Evolutionary conservation across 2,329 filamentous ascomycete genomes (phyloP), one percentile per base, ranked within the genome.

Genomic region (Tetracladium maxilliforme): DNA sequence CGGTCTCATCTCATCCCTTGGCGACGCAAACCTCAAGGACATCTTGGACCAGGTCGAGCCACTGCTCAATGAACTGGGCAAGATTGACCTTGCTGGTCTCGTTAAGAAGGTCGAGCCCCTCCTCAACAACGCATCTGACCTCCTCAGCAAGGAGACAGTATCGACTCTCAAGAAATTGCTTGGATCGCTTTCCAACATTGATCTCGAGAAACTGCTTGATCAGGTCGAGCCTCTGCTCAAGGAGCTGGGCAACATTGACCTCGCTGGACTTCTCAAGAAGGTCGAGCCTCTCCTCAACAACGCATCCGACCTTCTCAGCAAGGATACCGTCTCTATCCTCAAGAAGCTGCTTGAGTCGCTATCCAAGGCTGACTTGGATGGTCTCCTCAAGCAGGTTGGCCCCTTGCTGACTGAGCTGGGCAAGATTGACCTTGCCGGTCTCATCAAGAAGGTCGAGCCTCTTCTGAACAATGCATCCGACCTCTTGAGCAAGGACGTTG

Each of bases 281-380:
- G 12, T 47, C 4, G 30, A 41, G 12, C 41, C 44, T 6, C n/a
- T 22, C 11, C 21, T 22, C n/a, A 14, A n/a, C 6, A 22, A 22
- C 12, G 19, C 21, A 6, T 11, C 12, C 12, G 21, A 22, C 21
- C n/a, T 22, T 8, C 21, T 22, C n/a, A 22, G 11, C 6, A 14
- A 14, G n/a, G 12, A 11, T 22, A n/a, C 6, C 14, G n/a, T 13
- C 46, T 22, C 53, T 22, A 11, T 22, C 8, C 6, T 18, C 21
- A 25, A 47, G 23, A 52, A 52, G 2, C 34, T 57, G 10, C 43
- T 57, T 10, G 38, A 42, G 14, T 40, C 48, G 10, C 26, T 54
- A 2, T 37, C 43, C 4, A 41, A 46, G 8, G 38, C 54, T 5
- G 49, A 55, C 30, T 36, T 56, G 11, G 28, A 44, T 28, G 45